Evolutionary conservation across 805 yeast genomes (phyloP), one percentile per base, ranked within the genome.

Genomic region (Barnettozyma siamensis): DNA sequence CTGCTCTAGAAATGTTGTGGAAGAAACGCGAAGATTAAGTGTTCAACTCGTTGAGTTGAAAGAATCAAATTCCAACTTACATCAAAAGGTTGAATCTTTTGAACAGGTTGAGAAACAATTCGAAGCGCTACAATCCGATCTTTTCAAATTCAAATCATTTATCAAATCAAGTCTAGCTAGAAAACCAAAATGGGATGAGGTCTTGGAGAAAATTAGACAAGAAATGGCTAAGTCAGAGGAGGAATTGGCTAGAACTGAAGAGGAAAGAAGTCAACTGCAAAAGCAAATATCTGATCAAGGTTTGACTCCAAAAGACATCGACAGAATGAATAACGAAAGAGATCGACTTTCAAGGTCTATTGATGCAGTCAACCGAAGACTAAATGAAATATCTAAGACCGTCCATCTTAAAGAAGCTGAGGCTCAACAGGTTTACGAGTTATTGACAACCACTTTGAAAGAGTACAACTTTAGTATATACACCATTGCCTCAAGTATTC

Each of bases 131-230:
- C 83, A 81, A 48, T 75, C 76, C 46, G 96, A 88, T 59, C 67
- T 83, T 33, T 65, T 66, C 33, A 83, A 83, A 59, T 83, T 86
- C 53, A 72, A 75, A 51, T 81, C 78, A n/a, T 86, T 83, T 55
- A 78, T 84, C 40, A 76, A 76, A 33, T 69, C 76, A 7, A 80
- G 84, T 76, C 75, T 78, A 50, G 65, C 66, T n/a, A 69, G 86
- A 45, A 81, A 79, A 49, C 49, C 58, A 12, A 80, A 78, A 55
- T 84, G 95, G 93, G 68, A 73, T 2, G 49, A 60, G 15, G 73
- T 77, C 33, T 57, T 87, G 37, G 65, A 69, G n/a, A 76, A 76
- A 48, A 72, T 84, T 44, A 66, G 69, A 26, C 60, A 58, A 7
- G 93, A 85, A 52, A 71, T 80, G 33, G 60, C 54, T 2, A 57